Evolutionary conservation across 2,329 filamentous ascomycete genomes (phyloP).

Genomic region (Colletotrichum acutatum): DNA sequence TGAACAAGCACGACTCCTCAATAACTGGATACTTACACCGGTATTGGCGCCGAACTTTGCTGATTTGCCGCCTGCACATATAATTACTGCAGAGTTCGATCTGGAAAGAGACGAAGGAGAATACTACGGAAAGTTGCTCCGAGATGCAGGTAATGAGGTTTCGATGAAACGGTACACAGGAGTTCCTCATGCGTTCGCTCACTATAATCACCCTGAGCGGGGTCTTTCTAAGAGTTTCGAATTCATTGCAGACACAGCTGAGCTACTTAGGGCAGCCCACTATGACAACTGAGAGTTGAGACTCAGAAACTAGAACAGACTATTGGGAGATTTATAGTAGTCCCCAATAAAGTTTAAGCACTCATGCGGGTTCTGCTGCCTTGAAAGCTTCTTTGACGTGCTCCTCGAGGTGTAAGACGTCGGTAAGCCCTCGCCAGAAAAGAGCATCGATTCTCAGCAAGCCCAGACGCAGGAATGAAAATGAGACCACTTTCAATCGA

Average conservation of each 20-base stretch:
- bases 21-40: constrained; percentile 15
- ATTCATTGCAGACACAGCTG: constrained; percentile 41
- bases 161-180: constrained; percentile 43
- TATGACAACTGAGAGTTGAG: background rate
- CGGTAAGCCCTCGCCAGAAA: constrained; percentile 38
- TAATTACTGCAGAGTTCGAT: constrained; percentile 49
- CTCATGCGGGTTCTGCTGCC: background rate
- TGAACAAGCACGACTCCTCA: background rate
- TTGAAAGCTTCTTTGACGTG: constrained; percentile 32
- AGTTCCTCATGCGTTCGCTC: constrained; percentile 44
- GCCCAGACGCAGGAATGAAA: constrained; percentile 36
- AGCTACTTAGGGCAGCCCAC: background rate
- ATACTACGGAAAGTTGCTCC: constrained; percentile 39
- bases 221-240: constrained; percentile 41
- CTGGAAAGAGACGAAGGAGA: constrained; percentile 48
- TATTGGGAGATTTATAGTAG: no score
- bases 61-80: constrained; percentile 42
- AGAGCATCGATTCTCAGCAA: constrained; percentile 38
- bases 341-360: no score
- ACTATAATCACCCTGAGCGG: constrained; percentile 43
- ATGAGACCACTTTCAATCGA: constrained; percentile 35
- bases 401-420: constrained; percentile 35
- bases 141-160: constrained; percentile 39
- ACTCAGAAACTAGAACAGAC: background rate
- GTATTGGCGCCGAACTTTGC: constrained; percentile 43